Evolutionary conservation across 768 basidiomycete species (phyloP).

Genomic region (Hygrophoropsis aurantiaca): DNA sequence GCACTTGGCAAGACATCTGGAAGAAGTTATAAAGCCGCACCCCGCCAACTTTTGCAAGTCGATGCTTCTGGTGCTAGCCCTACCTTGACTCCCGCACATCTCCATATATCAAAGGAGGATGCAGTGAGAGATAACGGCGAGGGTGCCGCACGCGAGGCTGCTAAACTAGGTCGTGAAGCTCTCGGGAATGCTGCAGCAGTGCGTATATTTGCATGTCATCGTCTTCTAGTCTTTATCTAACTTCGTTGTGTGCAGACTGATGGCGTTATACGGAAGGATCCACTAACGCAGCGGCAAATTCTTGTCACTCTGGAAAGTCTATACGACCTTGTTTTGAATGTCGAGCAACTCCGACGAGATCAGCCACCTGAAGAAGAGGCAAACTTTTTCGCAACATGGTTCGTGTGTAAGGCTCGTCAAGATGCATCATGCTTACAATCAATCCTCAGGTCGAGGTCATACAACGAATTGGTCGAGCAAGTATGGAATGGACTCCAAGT

Average conservation of each 20-base stretch:
- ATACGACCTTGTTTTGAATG: slow-evolving; percentile 79
- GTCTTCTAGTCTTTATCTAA: not conserved
- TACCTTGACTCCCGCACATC: slow-evolving; percentile 41
- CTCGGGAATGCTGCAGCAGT: slow-evolving; percentile 61
- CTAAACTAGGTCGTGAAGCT: slow-evolving; percentile 73
- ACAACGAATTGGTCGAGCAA: slow-evolving; percentile 57
- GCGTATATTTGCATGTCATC: slow-evolving; percentile 15
- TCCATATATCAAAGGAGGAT: slow-evolving; percentile 56
- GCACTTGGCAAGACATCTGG: slow-evolving; percentile 94
- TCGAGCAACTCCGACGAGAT: slow-evolving; percentile 83
- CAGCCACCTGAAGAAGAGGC: slow-evolving; percentile 60
- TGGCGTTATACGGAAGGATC: slow-evolving; percentile 64
- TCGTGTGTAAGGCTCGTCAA: slow-evolving; percentile 14
- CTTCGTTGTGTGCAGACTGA: slow-evolving; percentile 43
- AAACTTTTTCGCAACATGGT: slow-evolving; percentile 47
- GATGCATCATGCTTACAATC: slow-evolving; percentile 1
- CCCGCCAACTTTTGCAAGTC: slow-evolving; percentile 92
- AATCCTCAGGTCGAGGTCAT: slow-evolving; percentile 55
- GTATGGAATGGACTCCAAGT: slow-evolving; percentile 84
- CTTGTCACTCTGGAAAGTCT: slow-evolving; percentile 79
- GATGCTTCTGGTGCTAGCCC: slow-evolving; percentile 47
- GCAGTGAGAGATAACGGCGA: slow-evolving; percentile 37
- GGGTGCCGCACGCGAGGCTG: slow-evolving; percentile 70
- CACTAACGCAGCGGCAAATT: slow-evolving; percentile 76
- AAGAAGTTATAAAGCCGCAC: slow-evolving; percentile 93